Evolutionary conservation across 257 asterid genomes (phyloP), one percentile per base, ranked within the genome.

Genomic region (Thymus quinquecostatus): DNA sequence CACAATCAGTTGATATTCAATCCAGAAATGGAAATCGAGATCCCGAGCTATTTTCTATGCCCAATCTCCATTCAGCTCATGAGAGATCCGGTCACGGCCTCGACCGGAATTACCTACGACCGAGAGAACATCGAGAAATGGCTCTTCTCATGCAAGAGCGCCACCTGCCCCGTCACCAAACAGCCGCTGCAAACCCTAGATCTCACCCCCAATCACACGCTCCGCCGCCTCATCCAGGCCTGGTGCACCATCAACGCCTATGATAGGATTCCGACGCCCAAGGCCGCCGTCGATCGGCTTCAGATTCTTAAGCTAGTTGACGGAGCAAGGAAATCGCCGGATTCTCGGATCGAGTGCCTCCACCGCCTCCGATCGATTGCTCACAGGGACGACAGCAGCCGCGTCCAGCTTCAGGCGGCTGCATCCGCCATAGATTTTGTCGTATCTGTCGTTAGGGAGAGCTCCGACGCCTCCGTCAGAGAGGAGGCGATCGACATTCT

Each of bases 31-130:
- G 80, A 51, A 34, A 66, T 82, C 7, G 94, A 92, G 13, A 61
- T 92, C 45, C 96, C 96, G 1, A 65, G 84, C 32, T 80, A 87
- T 58, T 92, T 91, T 60, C 74, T 89, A 29, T 89, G 95, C 50
- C 96, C 96, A 38, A 89, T 89, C 53, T 87, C 92, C 32, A 81
- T 87, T 86, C 93, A 91, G 69, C 78, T 91, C 8, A 91, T 91
- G 97, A 81, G 66, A 56, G 96, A 91, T 85, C 97, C 96, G 0
- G 97, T 91, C 1, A 86, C 81, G 2, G 72, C 85, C 34, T 27
- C 92, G 4, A 81, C 94, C 14, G 97, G 97, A 10, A 92, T 92
- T 57, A 86, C 98, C 1, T 92, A 92, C 73, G 96, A 92, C 77
- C 60, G 97, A 6, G 76, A 81, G 47, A 81, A 62, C 83, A 89